Percentiles rank a stretch among this genome's conserved stretches.
phyloP scores from a whole-genome alignment of 2,329 filamentous ascomycete species.

The Trichoderma endophyticum region DNA sequence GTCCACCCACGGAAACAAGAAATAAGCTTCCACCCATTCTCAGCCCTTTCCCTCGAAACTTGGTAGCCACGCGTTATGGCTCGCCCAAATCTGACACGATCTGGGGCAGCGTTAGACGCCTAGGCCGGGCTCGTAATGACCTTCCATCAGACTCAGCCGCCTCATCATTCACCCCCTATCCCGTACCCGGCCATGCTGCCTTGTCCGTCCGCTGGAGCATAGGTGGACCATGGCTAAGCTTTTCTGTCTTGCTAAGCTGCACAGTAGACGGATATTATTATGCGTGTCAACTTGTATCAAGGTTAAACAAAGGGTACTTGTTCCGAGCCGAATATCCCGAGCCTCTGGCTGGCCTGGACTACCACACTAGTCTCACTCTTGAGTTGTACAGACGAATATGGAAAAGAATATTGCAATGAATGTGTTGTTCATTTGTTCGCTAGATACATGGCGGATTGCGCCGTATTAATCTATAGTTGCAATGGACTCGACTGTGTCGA shows the following conservation, averaged over 20 bases:
- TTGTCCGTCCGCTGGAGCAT: background rate
- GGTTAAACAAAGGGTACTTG: background rate
- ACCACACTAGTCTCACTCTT: background rate
- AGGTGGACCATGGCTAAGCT: background rate
- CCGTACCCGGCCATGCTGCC: background rate
- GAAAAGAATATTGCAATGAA: background rate
- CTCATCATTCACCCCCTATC: background rate
- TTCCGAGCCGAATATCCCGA: background rate
- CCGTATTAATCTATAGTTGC: conserved; percentile 19
- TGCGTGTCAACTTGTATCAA: background rate
- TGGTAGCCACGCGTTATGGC: background rate
- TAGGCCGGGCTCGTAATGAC: background rate
- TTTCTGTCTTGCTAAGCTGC: background rate
- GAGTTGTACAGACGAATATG: background rate
- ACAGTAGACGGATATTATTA: background rate
- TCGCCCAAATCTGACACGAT: background rate
- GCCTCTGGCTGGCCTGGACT: background rate
- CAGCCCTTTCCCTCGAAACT: background rate
- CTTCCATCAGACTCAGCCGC: background rate
- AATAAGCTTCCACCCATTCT: background rate
- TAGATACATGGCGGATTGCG: conserved; percentile 8
- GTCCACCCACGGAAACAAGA: background rate
- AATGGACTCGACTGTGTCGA: conserved; percentile 9
- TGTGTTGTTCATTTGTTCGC: conserved; percentile 2
- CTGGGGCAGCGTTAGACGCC: background rate